A percentile compares a stretch with the other conserved stretches of the same genome.
Evolutionary conservation across 805 yeast genomes (phyloP).

Genomic region (Candida pseudoglaebosa): DNA sequence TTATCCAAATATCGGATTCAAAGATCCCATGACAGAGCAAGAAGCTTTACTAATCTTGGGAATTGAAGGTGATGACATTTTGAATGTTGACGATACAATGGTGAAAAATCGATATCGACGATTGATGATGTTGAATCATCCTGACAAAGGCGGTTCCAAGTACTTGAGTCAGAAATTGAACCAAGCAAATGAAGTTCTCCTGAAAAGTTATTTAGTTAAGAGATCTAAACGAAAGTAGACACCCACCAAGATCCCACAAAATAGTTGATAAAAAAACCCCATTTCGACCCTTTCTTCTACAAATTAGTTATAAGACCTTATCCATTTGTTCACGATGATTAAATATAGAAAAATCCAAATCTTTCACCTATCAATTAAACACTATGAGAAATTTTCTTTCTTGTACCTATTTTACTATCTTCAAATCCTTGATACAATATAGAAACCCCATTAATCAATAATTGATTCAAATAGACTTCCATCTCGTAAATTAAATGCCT

Average conservation of each 20-base stretch:
- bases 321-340: too few relatives aligned
- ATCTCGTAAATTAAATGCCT: too few relatives aligned
- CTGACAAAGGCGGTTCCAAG: conserved; percentile 39
- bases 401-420: too few relatives aligned
- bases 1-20: conserved; percentile 35
- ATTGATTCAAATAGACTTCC: too few relatives aligned
- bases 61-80: conserved; percentile 37
- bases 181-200: conserved; percentile 40
- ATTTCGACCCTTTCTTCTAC: neutral
- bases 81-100: conserved; percentile 31
- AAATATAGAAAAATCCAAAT: too few relatives aligned
- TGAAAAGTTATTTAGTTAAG: conserved; percentile 32
- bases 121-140: conserved; percentile 40
- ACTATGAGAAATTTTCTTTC: too few relatives aligned
- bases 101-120: conserved; percentile 34
- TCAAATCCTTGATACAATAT: too few relatives aligned
- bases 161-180: conserved; percentile 40
- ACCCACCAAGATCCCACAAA: neutral
- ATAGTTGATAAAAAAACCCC: neutral
- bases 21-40: conserved; percentile 37
- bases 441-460: too few relatives aligned
- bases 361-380: too few relatives aligned
- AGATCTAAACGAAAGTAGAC: conserved; percentile 1
- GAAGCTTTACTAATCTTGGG: conserved; percentile 41
- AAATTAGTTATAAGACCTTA: neutral